Evolutionary conservation across 345 rosid species (phyloP).

Genomic region (Acer yangbiense): DNA sequence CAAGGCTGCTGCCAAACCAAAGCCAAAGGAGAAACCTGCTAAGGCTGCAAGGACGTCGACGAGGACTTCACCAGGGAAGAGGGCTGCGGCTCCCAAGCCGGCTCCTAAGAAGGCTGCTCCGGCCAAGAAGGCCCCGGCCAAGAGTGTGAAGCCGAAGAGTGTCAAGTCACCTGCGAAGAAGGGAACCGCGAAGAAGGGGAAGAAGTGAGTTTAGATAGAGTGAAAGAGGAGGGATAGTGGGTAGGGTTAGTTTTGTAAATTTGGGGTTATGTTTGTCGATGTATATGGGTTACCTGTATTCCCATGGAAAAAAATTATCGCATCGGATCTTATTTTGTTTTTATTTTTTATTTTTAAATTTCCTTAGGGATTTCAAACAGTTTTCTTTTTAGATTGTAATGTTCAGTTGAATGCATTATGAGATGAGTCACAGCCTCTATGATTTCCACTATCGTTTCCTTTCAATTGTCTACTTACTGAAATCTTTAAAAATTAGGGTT

Average conservation of each 20-base stretch:
- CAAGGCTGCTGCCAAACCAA: constrained; percentile 34
- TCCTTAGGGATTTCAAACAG: constrained; percentile 14
- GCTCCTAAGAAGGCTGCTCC: constrained; percentile 46
- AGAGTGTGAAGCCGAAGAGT: constrained; percentile 48
- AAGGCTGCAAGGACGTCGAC: constrained; percentile 68
- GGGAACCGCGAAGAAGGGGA: constrained; percentile 41
- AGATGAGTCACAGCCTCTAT: background rate
- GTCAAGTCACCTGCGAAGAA: constrained; percentile 67
- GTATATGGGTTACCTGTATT: constrained; percentile 18
- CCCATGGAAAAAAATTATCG: constrained; percentile 20
- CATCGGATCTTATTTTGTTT: constrained; percentile 24
- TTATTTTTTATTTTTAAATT: background rate
- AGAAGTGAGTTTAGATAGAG: constrained; percentile 30
- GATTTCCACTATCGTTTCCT: too few species aligned
- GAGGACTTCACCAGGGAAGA: constrained; percentile 68
- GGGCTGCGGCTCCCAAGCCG: constrained; percentile 34
- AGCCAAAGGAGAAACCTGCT: constrained; percentile 56
- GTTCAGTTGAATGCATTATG: constrained; percentile 17
- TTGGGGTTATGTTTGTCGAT: constrained; percentile 17
- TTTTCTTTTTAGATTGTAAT: constrained; percentile 18
- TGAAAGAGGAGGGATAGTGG: background rate
- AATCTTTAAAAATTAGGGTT: background rate
- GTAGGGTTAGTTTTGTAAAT: constrained; percentile 43
- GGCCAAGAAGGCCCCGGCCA: constrained; percentile 52
- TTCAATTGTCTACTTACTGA: background rate